These are phyloP conservation scores for Rhododendron henanense DNA, from an alignment of 148 eudicot genomes.

Conservation along the genomic window DNA sequence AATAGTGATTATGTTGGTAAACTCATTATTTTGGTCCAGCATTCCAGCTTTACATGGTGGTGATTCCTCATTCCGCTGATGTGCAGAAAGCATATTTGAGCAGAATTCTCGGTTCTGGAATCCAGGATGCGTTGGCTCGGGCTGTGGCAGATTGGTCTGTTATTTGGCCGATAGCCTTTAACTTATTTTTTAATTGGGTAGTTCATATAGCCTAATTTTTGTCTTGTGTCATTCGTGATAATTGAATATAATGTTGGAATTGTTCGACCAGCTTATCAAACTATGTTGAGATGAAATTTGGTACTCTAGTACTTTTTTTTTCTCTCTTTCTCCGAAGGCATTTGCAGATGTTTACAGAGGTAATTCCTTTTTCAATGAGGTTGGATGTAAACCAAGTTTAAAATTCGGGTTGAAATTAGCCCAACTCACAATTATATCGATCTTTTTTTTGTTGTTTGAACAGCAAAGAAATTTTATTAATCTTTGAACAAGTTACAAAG, in stretches of 20 bases:
- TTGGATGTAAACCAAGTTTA: background rate
- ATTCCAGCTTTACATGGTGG: background rate
- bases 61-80: background rate
- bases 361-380: background rate
- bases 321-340: background rate
- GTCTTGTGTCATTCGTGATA: background rate
- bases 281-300: background rate
- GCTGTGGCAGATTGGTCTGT: background rate
- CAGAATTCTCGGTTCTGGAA: background rate
- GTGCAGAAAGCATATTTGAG: background rate
- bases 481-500: no score
- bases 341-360: background rate
- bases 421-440: no score
- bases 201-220: background rate
- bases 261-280: background rate
- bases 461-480: no score
- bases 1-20: background rate
- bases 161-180: background rate
- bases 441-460: no score
- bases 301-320: background rate
- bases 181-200: background rate
- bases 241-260: background rate
- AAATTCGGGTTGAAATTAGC: background rate
- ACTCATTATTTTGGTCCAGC: background rate
- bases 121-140: background rate